phyloP scores from a whole-genome alignment of 768 basidiomycete species.

The Naganishia kalamii region DNA sequence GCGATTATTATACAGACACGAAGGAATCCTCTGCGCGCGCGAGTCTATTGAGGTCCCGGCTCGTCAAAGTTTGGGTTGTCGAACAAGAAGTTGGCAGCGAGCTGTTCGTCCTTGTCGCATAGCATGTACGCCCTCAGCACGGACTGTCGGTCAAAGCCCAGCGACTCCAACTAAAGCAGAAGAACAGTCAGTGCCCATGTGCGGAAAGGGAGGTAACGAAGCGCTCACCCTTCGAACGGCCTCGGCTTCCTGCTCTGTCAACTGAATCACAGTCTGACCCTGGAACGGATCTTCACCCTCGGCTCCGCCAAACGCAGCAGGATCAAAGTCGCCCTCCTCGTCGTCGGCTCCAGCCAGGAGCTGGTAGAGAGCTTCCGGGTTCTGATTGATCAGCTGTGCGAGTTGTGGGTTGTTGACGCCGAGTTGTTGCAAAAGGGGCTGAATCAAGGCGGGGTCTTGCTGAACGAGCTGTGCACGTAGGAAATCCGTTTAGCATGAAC shows the following conservation, averaged over 20 bases:
- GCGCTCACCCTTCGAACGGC: slow-evolving; percentile 77
- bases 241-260: slow-evolving; percentile 79
- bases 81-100: slow-evolving; percentile 90
- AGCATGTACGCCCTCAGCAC: slow-evolving; percentile 75
- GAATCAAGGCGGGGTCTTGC: slow-evolving; percentile 71
- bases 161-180: slow-evolving; percentile 61
- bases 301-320: slow-evolving; percentile 34
- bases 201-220: neutral
- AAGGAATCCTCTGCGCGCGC: neutral
- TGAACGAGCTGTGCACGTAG: slow-evolving; percentile 52
- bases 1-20: neutral
- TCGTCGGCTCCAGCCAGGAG: slow-evolving; percentile 54
- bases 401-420: slow-evolving; percentile 66
- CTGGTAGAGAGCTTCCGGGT: slow-evolving; percentile 65
- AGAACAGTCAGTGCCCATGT: neutral
- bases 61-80: slow-evolving; percentile 49
- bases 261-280: slow-evolving; percentile 57
- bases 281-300: slow-evolving; percentile 33
- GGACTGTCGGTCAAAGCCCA: slow-evolving; percentile 76
- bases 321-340: slow-evolving; percentile 46
- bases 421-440: slow-evolving; percentile 77
- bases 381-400: slow-evolving; percentile 59
- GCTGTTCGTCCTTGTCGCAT: slow-evolving; percentile 93
- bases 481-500: neutral
- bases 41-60: slow-evolving; percentile 9